phyloP scores from a whole-genome alignment of 2,329 filamentous ascomycete species.

The Plectosphaerella plurivora region DNA sequence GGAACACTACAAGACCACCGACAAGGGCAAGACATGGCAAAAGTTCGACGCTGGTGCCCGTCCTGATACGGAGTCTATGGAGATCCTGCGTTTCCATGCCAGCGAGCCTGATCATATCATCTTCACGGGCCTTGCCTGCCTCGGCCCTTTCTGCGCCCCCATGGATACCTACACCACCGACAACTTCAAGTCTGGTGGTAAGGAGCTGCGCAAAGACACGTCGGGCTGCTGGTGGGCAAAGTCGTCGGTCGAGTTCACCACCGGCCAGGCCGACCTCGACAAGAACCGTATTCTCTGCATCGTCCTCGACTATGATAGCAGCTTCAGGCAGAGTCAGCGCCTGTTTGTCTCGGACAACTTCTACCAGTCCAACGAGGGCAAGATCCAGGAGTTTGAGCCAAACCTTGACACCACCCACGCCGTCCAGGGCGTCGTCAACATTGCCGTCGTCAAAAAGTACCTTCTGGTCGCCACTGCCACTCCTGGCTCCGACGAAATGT shows the following conservation, averaged over 20 bases:
- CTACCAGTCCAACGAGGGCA: slow-evolving; percentile 53
- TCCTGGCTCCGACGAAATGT: slow-evolving; percentile 80
- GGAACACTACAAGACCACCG: slow-evolving; percentile 77
- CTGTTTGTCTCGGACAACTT: slow-evolving; percentile 79
- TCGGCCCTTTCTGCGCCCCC: slow-evolving; percentile 59
- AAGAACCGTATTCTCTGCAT: slow-evolving; percentile 76
- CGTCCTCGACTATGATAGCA: slow-evolving; percentile 66
- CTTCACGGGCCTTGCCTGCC: slow-evolving; percentile 71
- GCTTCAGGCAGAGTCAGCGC: slow-evolving; percentile 68
- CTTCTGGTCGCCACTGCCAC: slow-evolving; percentile 80
- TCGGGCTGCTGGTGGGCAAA: slow-evolving; percentile 86
- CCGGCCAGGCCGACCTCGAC: slow-evolving; percentile 61
- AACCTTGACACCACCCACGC: slow-evolving; percentile 69
- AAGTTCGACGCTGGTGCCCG: slow-evolving; percentile 61
- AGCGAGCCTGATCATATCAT: slow-evolving; percentile 79
- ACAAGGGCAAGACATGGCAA: slow-evolving; percentile 78
- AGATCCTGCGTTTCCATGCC: slow-evolving; percentile 73
- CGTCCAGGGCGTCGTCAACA: slow-evolving; percentile 73
- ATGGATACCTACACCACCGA: slow-evolving; percentile 73
- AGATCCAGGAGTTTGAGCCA: slow-evolving; percentile 65
- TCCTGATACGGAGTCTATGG: slow-evolving; percentile 48
- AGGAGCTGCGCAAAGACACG: slow-evolving; percentile 63
- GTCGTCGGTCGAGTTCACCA: slow-evolving; percentile 67
- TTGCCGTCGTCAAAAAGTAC: slow-evolving; percentile 82
- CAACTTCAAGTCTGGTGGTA: slow-evolving; percentile 68